Base-by-base conservation (phyloP, 139 green algal genomes). In the Eudorina sp. region DNA sequence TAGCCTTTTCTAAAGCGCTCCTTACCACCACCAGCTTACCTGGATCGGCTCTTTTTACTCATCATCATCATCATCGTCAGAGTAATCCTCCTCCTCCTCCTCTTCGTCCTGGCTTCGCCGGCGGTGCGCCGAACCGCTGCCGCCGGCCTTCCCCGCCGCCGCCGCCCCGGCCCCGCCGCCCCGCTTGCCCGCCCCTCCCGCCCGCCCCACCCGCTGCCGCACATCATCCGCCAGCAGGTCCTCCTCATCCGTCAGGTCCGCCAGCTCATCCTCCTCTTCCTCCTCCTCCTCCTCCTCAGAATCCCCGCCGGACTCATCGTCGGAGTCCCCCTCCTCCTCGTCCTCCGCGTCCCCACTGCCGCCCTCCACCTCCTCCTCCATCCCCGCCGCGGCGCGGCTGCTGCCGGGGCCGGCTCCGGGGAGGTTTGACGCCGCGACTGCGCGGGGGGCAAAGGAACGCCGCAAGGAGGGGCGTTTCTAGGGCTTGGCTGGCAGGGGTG, bases 241-340 rank as follows among this genome's bases (percentile, higher is more conserved):
- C 2, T 88, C 83, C 83, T 88, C 83, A 11, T 88, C 83, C 31
- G 68, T 81, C 36, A 88, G 83, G 51, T 88, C 83, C 51, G 38
- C 68, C 38, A 82, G 51, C 83, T 88, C 83, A 2, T 88, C 83
- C 38, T 81, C 68, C 34, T 82, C 83, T 0, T 88, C 83, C 29
- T 72, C 31, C 23, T 3, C 23, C 5, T 43, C 68, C 1, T 34
- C 66, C 4, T 88, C 66, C 2, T 88, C n/a, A n/a, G n/a, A n/a
- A n/a, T n/a, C n/a, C n/a, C n/a, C n/a, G n/a, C n/a, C n/a, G n/a
- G n/a, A n/a, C n/a, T n/a, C 82, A 2, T 69, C 31, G 0, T 88
- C 83, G 3, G 53, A 38, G 0, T 43, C 36, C 0, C 73, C 83
- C 0, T 82, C 83, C 2, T 73, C 48, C 31, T 72, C 48, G 3